A percentile compares a stretch with the other conserved stretches of the same genome.
phyloP scores from a whole-genome alignment of 1,284 basidiomycete species.

The Moesziomyces globuligerus region DNA sequence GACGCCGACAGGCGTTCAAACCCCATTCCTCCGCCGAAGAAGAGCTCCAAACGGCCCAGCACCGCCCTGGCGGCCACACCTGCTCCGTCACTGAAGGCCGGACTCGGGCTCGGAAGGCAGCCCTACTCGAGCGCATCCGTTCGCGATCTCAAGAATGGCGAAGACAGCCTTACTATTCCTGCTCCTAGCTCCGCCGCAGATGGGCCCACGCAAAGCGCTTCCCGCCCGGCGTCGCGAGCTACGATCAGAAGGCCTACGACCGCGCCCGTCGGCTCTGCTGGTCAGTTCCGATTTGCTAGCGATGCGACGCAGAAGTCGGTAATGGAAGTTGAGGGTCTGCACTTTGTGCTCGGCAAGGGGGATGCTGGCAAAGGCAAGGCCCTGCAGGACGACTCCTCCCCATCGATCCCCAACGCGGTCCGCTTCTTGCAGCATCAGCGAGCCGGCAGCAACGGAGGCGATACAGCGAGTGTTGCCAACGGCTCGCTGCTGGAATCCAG shows the following conservation, averaged over 20 bases:
- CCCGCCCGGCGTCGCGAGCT: conserved; percentile 33
- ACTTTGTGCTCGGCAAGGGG: conserved; percentile 34
- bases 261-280: conserved; percentile 26
- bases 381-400: conserved; percentile 13
- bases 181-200: conserved; percentile 1
- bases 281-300: conserved; percentile 18
- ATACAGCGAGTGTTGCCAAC: conserved; percentile 2
- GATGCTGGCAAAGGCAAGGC: conserved; percentile 13
- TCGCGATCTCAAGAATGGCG: conserved; percentile 13
- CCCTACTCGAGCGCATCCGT: conserved; percentile 14
- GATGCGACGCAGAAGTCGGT: conserved; percentile 20
- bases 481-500: conserved; percentile 12
- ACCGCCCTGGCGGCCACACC: conserved; percentile 7
- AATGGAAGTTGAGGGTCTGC: conserved; percentile 41
- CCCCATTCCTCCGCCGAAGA: background rate
- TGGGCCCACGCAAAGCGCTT: background rate
- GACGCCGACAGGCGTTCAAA: background rate
- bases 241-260: conserved; percentile 45
- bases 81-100: background rate
- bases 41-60: conserved; percentile 15
- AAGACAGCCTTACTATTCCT: background rate
- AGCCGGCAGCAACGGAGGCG: conserved; percentile 1
- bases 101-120: conserved; percentile 4
- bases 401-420: conserved; percentile 38
- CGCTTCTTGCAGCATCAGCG: conserved; percentile 34